Base-by-base conservation (phyloP, 176 grass and related monocot species). In the Rhipidocladum racemiflorum region DNA sequence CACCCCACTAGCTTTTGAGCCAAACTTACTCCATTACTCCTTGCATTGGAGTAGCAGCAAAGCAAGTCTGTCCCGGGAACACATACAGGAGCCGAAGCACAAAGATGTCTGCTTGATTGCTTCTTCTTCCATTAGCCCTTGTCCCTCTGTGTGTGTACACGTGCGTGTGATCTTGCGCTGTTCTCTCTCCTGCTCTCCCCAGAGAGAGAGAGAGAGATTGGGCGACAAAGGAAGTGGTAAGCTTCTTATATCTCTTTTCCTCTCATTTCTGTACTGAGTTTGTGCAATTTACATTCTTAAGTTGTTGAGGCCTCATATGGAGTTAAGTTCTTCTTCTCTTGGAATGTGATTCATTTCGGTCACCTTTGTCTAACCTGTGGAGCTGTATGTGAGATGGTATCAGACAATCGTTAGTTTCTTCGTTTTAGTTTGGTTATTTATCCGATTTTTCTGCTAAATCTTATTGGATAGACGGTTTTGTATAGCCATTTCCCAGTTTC, bases 41-140 rank as follows among this genome's bases (percentile, higher is more conserved):
- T 45, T 40, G 83, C 78, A 64, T 84, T 77, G 72, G 81, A 88
- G 81, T 85, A 88, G 65, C 65, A 84, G 81, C 81, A 76, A 85
- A 85, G 85, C 71, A 48, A 72, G 70, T 38, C 36, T 71, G 53
- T 61, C 65, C 70, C 18, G 20, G 48, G 76, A 83, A 68, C 65
- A 66, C 54, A 43, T 27, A 49, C 80, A 56, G 53, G 70, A 84
- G 34, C 71, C 50, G 70, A 85, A 78, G 64, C 68, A 44, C 70
- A 65, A 43, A 77, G 69, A 42, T 82, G 55, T 72, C 78, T 77
- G 82, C 42, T 88, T 24, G 65, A 61, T 73, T 85, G 29, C 30
- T 17, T 80, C 49, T 17, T 80, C 49, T 36, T 29, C 76, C 51
- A 55, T 29, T 30, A 34, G 9, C 42, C 13, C 56, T 27, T 60